Percentiles rank a stretch among this genome's conserved stretches.
Conservation (phyloP, 2,329 filamentous ascomycete species). For the Pseudogymnoascus sp. region DNA sequence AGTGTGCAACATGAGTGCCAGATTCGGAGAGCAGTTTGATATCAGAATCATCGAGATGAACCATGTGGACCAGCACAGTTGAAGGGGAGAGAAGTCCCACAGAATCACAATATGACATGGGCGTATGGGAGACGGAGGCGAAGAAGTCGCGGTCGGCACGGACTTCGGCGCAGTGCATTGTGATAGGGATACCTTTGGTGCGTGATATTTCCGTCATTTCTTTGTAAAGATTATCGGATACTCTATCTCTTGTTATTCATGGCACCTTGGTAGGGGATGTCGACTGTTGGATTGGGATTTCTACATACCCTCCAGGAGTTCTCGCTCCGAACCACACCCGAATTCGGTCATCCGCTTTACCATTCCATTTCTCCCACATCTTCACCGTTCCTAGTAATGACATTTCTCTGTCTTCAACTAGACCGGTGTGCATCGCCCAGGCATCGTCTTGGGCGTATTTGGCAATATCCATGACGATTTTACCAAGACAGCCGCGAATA, state of each 20-base stretch:
- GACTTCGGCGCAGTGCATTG: conserved; percentile 36
- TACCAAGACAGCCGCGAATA: conserved; percentile 35
- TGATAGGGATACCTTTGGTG: conserved; percentile 32
- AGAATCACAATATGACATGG: conserved; percentile 38
- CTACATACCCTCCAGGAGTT: conserved; percentile 32
- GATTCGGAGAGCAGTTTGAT: conserved; percentile 35
- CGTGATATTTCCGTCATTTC: conserved; percentile 31
- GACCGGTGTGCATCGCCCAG: conserved; percentile 39
- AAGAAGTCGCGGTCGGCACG: conserved; percentile 31
- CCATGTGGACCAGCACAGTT: conserved; percentile 46
- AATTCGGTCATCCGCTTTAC: conserved; percentile 31
- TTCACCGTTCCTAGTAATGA: conserved; percentile 30
- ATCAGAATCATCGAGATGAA: conserved; percentile 41
- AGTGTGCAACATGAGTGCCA: conserved; percentile 43
- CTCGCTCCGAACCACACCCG: conserved; percentile 35
- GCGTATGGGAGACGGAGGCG: conserved; percentile 30
- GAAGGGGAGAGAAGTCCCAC: conserved; percentile 34
- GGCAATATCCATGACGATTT: conserved; percentile 38
- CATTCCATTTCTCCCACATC: conserved; percentile 34
- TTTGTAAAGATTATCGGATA: conserved; percentile 31
- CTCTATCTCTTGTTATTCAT: conserved; percentile 18
- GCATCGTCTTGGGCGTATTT: conserved; percentile 38
- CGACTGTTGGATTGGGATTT: not conserved
- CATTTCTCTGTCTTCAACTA: conserved; percentile 36
- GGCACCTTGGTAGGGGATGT: not conserved